Percentiles rank a stretch among this genome's conserved stretches.
Evolutionary conservation across 352 stramenopile species (phyloP).

Genomic region (Thraustochytrium striatum): DNA sequence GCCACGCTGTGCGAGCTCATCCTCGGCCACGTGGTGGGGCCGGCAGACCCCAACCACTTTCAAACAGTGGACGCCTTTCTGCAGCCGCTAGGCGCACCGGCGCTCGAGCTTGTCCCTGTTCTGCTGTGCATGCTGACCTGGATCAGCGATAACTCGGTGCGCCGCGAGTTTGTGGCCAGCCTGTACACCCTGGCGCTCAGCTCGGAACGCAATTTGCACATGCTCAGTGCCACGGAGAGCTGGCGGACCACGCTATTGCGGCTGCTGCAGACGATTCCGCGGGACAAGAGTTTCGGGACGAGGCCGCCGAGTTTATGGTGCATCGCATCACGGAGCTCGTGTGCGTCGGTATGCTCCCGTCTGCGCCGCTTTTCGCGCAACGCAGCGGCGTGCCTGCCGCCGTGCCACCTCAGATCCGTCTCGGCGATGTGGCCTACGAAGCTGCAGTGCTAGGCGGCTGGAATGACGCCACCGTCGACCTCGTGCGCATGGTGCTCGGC

Average conservation of each 20-base stretch:
- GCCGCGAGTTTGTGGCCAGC: constrained; percentile 28
- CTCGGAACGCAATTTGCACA: background rate
- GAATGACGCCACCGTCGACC: background rate
- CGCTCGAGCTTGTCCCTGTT: constrained; percentile 11
- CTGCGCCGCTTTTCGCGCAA: background rate
- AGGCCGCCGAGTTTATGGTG: constrained; percentile 22
- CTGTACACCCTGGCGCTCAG: constrained; percentile 11
- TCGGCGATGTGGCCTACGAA: background rate
- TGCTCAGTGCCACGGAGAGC: background rate
- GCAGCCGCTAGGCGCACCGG: background rate
- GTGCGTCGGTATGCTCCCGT: background rate
- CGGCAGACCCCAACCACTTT: background rate
- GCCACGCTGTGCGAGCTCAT: constrained; percentile 32
- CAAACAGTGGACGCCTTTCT: constrained; percentile 14
- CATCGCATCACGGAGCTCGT: constrained; percentile 24
- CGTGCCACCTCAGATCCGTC: background rate
- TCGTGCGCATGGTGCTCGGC: constrained; percentile 2
- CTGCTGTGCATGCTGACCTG: constrained; percentile 38
- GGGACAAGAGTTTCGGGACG: constrained; percentile 30
- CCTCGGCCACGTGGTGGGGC: background rate
- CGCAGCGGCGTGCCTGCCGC: background rate
- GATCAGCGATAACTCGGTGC: constrained; percentile 35
- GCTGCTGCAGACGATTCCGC: constrained; percentile 27
- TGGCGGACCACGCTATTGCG: constrained; percentile 33
- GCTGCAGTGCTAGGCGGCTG: constrained; percentile 18